Conservation (phyloP, 805 yeast genomes). For the Ascoidea tarda region DNA sequence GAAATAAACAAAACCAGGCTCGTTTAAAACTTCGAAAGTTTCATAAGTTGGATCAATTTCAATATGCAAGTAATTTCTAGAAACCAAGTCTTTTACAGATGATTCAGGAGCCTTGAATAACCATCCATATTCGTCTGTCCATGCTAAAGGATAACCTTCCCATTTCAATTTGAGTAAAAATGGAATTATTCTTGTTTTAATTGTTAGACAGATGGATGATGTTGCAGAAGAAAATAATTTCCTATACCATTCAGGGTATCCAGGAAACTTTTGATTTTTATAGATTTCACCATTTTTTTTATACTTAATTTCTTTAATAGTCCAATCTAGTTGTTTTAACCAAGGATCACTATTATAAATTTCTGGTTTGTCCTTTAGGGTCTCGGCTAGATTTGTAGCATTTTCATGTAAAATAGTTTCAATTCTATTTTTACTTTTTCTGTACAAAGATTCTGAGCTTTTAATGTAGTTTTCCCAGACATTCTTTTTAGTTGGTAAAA, state of each 20-base stretch:
- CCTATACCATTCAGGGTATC: constrained; percentile 90
- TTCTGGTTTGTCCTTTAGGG: constrained; percentile 25
- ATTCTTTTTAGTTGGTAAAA: constrained; percentile 58
- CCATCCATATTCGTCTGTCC: constrained; percentile 82
- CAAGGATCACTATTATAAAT: constrained; percentile 62
- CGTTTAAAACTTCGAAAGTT: constrained; percentile 7
- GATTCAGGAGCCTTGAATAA: constrained; percentile 47
- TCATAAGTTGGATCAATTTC: constrained; percentile 11
- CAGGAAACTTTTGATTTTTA: constrained; percentile 71
- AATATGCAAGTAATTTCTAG: constrained; percentile 4
- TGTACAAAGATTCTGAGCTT: constrained; percentile 53
- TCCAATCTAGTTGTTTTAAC: constrained; percentile 88
- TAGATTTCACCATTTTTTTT: constrained; percentile 58
- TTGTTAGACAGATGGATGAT: constrained; percentile 41
- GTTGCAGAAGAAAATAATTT: constrained; percentile 28
- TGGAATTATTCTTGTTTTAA: constrained; percentile 66
- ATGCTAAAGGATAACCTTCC: constrained; percentile 72
- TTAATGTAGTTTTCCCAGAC: constrained; percentile 64
- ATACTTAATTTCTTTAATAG: constrained; percentile 37
- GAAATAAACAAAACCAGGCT: constrained; percentile 24
- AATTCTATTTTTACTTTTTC: constrained; percentile 40
- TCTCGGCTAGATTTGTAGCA: constrained; percentile 41
- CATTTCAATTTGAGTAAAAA: constrained; percentile 63
- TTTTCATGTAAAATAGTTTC: constrained; percentile 41
- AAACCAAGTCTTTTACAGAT: constrained; percentile 20